Evolutionary conservation across 371 early-diverging fungal species (phyloP).

Genomic region (Vairimorpha apis): DNA sequence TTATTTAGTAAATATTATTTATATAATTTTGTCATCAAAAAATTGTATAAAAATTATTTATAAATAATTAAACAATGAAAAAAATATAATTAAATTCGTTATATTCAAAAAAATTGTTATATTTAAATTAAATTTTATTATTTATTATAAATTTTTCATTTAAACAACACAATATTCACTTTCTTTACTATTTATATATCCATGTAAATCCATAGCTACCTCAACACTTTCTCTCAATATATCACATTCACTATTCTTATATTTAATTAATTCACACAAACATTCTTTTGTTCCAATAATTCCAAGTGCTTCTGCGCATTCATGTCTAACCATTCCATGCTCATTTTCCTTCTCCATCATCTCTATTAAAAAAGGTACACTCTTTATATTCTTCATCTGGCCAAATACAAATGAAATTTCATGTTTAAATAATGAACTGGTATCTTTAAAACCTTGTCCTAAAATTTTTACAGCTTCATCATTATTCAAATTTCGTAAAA

Average conservation of each 20-base stretch:
- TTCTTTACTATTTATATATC: slow-evolving; percentile 71
- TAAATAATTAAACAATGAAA: too few relatives aligned
- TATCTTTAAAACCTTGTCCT: slow-evolving; percentile 71
- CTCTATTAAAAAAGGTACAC: slow-evolving; percentile 74
- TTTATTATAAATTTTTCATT: too few relatives aligned
- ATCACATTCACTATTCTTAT: slow-evolving; percentile 69
- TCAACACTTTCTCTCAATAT: slow-evolving; percentile 88
- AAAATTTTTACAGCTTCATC: slow-evolving; percentile 76
- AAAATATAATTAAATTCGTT: too few relatives aligned
- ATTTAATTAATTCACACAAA: slow-evolving; percentile 69
- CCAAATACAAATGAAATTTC: slow-evolving; percentile 95
- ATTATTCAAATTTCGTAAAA: slow-evolving; percentile 74
- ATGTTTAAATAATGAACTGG: slow-evolving; percentile 80
- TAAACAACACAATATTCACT: slow-evolving; percentile 60
- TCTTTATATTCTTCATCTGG: slow-evolving; percentile 83
- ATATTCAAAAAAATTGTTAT: too few relatives aligned
- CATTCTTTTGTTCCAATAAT: slow-evolving; percentile 85
- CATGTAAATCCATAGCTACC: slow-evolving; percentile 91
- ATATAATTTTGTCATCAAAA: too few relatives aligned
- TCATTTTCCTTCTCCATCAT: slow-evolving; percentile 70
- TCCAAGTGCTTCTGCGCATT: slow-evolving; percentile 97
- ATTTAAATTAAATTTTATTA: too few relatives aligned
- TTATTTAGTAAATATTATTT: too few relatives aligned
- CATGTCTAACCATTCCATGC: slow-evolving; percentile 92
- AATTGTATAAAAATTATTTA: too few relatives aligned